A percentile compares a stretch with the other conserved stretches of the same genome.
phyloP scores from a whole-genome alignment of 2,329 filamentous ascomycete genomes.

The Furcasterigmium sp. region DNA sequence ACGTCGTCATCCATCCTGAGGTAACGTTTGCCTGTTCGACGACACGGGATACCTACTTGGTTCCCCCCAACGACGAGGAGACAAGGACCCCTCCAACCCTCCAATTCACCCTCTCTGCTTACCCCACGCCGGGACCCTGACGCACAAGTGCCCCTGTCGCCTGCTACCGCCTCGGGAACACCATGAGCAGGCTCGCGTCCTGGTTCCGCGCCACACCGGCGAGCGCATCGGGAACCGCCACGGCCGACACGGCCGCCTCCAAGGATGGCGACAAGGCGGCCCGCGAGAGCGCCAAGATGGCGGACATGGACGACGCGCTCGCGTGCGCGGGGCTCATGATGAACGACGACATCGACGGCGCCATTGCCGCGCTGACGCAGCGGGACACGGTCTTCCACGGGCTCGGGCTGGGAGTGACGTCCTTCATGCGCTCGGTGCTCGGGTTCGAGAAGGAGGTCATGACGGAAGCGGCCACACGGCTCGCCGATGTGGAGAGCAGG shows the following conservation, averaged over 20 bases:
- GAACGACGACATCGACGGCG: slow-evolving; percentile 84
- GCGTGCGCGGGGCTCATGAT: slow-evolving; percentile 68
- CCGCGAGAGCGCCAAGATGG: slow-evolving; percentile 20
- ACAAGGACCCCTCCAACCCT: too few relatives aligned
- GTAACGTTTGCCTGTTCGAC: too few relatives aligned
- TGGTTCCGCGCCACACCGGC: slow-evolving; percentile 43
- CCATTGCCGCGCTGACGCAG: slow-evolving; percentile 66
- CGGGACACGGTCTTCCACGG: slow-evolving; percentile 83
- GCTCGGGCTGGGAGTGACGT: slow-evolving; percentile 74
- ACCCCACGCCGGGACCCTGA: too few relatives aligned
- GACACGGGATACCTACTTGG: too few relatives aligned
- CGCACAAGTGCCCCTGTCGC: too few relatives aligned
- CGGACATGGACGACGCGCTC: slow-evolving; percentile 56
- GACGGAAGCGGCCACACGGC: slow-evolving; percentile 68
- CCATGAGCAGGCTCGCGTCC: slow-evolving; percentile 42
- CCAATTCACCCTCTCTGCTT: too few relatives aligned
- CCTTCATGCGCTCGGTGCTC: slow-evolving; percentile 79
- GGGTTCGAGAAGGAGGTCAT: slow-evolving; percentile 92
- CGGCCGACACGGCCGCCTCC: slow-evolving; percentile 22
- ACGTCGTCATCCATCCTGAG: too few relatives aligned
- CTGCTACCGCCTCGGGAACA: slow-evolving; percentile 8
- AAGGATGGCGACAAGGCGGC: slow-evolving; percentile 26
- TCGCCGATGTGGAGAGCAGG: slow-evolving; percentile 70
- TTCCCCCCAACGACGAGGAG: too few relatives aligned
- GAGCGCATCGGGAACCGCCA: slow-evolving; percentile 19